A percentile compares a stretch with the other conserved stretches of the same genome.
These are phyloP conservation scores for Scedosporium dehoogii DNA, from an alignment of 2,329 filamentous ascomycete species.

Conservation along the genomic window DNA sequence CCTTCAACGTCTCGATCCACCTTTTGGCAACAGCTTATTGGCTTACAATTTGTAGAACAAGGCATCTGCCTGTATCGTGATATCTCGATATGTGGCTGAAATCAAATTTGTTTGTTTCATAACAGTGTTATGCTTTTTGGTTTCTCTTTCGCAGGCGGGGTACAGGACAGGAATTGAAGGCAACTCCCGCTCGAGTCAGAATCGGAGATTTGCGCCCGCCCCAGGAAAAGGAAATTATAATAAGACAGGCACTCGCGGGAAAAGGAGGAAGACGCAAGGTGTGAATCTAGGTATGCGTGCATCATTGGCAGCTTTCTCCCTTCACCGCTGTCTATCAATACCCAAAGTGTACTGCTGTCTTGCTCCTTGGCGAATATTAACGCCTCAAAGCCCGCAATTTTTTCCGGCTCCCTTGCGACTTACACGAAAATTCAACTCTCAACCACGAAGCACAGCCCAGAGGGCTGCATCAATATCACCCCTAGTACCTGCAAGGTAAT, in stretches of 20 bases:
- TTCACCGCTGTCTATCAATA: not conserved
- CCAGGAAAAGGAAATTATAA: not conserved
- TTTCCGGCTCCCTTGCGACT: not conserved
- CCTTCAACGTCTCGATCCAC: not conserved
- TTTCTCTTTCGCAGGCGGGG: not conserved
- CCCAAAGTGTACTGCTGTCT: not conserved
- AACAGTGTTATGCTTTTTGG: not conserved
- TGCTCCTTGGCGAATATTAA: not conserved
- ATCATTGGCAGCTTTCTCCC: not conserved
- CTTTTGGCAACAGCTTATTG: no score
- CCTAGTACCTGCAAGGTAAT: no score
- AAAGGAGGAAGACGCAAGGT: not conserved
- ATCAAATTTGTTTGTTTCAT: not conserved
- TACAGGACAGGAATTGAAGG: not conserved
- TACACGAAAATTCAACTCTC: not conserved
- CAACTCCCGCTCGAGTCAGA: not conserved
- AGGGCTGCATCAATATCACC: not conserved
- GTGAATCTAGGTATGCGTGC: not conserved
- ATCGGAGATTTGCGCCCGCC: not conserved
- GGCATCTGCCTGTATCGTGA: no score
- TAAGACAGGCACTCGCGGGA: not conserved
- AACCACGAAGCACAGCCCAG: not conserved
- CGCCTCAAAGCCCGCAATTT: not conserved
- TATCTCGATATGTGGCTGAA: not conserved
- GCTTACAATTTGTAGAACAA: no score